Evolutionary conservation across 2,329 filamentous ascomycete genomes (phyloP), one percentile per base, ranked within the genome.

Genomic region (Fusarium aywerte): DNA sequence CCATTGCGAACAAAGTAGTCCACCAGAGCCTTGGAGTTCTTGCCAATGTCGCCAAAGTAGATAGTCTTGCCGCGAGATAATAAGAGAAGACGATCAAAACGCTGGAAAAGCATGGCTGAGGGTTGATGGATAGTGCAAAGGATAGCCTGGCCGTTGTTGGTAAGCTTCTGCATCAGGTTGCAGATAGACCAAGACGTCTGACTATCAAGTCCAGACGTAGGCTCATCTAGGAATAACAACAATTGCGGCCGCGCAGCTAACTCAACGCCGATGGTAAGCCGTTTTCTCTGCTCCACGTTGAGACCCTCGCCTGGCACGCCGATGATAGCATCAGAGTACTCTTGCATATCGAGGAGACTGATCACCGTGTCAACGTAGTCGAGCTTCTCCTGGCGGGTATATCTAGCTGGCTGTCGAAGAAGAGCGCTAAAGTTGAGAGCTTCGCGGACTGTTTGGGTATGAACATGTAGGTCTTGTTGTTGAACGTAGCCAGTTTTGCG

Each of bases 401-500:
- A 85, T 39, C 88, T 81, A 33, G 85, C 85, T 1, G 93, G 92
- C 71, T 96, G 93, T 64, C 93, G 89, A 35, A 97, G 88, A 13
- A 93, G 77, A 15, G 93, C 93, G 71, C 89, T 92, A 77, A 97
- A 97, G 62, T 87, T 86, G 23, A 97, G 83, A 10, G 92, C 92
- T 78, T 97, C 93, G 59, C 93, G 89, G 27, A 96, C 92, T 0
- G 93, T 96, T 1, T 89, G 87, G 0, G 92, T 96, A 20, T 89
- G 83, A 31, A 95, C 83, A 76, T 96, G 93, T 6, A 96, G 83
- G 84, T 97, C 93, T 74, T 96, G 92, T 76, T 96, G 92, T 74
- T 96, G 92, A 23, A 93, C 92, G 69, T 96, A 96, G 35, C 92
- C 92, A 0, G 92, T 95, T 79, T 93, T 94, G 57, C 92, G 89